These are phyloP conservation scores for Morella rubra DNA, from an alignment of 306 rosid species.

Conservation along the genomic window DNA sequence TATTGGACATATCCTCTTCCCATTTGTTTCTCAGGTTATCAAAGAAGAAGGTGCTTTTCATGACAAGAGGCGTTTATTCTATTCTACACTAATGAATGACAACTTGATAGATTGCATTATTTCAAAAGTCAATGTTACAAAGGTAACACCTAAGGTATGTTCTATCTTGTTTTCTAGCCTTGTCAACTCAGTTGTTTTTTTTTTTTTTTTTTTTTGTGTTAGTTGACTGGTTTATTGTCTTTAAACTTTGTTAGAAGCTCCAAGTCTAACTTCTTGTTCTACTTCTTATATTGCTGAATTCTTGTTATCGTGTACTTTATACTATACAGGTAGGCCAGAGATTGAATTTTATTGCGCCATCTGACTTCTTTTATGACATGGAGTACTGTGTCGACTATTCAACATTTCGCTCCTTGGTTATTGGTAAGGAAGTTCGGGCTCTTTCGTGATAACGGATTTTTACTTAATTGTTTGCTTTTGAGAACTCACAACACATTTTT, in stretches of 20 bases:
- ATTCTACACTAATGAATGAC: constrained; percentile 86
- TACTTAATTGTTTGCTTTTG: neutral
- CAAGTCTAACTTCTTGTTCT: neutral
- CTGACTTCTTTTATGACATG: constrained; percentile 83
- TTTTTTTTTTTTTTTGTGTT: constrained; percentile 12
- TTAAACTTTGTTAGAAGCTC: constrained; percentile 9
- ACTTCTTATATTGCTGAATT: constrained; percentile 4
- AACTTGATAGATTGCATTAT: constrained; percentile 74
- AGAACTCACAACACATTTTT: neutral
- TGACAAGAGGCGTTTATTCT: constrained; percentile 87
- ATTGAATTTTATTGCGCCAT: constrained; percentile 42
- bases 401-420: constrained; percentile 58
- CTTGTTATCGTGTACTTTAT: constrained; percentile 8
- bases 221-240: constrained; percentile 11
- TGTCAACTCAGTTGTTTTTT: constrained; percentile 13
- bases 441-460: constrained; percentile 8
- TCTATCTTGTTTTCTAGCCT: constrained; percentile 22
- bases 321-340: constrained; percentile 60
- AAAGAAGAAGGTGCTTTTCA: constrained; percentile 69
- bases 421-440: constrained; percentile 41
- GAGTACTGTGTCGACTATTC: constrained; percentile 92
- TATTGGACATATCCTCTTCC: constrained; percentile 19
- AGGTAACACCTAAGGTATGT: constrained; percentile 67
- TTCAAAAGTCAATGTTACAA: constrained; percentile 62
- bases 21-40: constrained; percentile 57